Percentiles rank a stretch among this genome's conserved stretches.
Conservation (phyloP, 495 filamentous ascomycete species). For the Neurospora sp. region DNA sequence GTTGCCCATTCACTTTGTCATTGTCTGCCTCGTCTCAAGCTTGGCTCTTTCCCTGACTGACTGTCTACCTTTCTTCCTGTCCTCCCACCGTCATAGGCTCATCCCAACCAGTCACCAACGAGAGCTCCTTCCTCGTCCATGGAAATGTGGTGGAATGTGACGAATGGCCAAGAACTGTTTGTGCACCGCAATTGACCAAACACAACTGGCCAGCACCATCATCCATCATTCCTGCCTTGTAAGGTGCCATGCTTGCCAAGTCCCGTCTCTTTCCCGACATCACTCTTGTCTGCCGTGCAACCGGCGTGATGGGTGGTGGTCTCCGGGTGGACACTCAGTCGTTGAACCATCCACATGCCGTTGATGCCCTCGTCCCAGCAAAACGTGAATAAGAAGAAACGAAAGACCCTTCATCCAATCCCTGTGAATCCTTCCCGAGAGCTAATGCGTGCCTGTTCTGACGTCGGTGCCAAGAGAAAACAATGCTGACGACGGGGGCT, state of each 20-base stretch:
- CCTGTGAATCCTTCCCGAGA: not conserved
- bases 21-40: not conserved
- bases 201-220: not conserved
- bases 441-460: not conserved
- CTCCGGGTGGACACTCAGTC: not conserved
- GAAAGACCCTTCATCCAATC: not conserved
- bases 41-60: not conserved
- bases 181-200: not conserved
- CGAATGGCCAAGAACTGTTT: not conserved
- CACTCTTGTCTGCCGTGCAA: not conserved
- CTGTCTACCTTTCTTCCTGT: not conserved
- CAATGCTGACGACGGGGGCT: not conserved
- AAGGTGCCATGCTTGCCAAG: not conserved
- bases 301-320: not conserved
- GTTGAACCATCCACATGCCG: not conserved
- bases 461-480: not conserved
- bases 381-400: not conserved
- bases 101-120: not conserved
- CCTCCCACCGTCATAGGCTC: not conserved
- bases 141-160: not conserved
- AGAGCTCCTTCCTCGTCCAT: not conserved
- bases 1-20: not conserved
- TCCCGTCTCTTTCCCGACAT: not conserved
- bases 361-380: not conserved
- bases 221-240: not conserved